Conservation (phyloP, 169 alveolate species). For the Cryptosporidium sp. region DNA sequence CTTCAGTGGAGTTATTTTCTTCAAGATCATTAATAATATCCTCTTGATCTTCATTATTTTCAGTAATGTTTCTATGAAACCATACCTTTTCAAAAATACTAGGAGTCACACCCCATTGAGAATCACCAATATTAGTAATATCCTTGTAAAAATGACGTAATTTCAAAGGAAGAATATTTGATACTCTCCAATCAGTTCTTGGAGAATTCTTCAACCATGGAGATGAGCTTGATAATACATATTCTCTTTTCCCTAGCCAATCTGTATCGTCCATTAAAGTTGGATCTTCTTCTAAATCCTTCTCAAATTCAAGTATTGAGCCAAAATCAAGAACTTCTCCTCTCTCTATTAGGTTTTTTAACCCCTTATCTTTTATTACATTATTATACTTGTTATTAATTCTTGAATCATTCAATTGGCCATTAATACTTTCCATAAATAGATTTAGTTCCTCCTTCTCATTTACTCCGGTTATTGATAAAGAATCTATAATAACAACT, state of each 20-base stretch:
- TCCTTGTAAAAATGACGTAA: constrained; percentile 43
- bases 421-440: constrained; percentile 20
- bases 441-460: constrained; percentile 39
- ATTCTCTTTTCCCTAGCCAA: constrained; percentile 69
- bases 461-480: constrained; percentile 43
- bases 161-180: constrained; percentile 4
- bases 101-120: constrained; percentile 73
- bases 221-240: constrained; percentile 26
- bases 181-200: constrained; percentile 66
- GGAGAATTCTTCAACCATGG: constrained; percentile 62
- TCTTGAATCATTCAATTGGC: background rate
- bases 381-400: background rate
- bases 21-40: background rate
- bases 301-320: constrained; percentile 20
- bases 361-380: background rate
- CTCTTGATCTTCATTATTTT: background rate
- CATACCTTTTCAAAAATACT: constrained; percentile 54
- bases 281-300: constrained; percentile 47
- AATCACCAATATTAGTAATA: constrained; percentile 67
- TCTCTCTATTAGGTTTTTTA: constrained; percentile 6
- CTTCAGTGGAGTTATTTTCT: background rate
- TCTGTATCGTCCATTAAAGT: constrained; percentile 31
- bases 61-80: constrained; percentile 36
- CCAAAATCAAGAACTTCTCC: constrained; percentile 39
- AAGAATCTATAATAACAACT: constrained; percentile 5